Percentiles rank a stretch among this genome's conserved stretches.
phyloP scores from a whole-genome alignment of 2,329 filamentous ascomycete species.

The Arthrobotrys musiformis region DNA sequence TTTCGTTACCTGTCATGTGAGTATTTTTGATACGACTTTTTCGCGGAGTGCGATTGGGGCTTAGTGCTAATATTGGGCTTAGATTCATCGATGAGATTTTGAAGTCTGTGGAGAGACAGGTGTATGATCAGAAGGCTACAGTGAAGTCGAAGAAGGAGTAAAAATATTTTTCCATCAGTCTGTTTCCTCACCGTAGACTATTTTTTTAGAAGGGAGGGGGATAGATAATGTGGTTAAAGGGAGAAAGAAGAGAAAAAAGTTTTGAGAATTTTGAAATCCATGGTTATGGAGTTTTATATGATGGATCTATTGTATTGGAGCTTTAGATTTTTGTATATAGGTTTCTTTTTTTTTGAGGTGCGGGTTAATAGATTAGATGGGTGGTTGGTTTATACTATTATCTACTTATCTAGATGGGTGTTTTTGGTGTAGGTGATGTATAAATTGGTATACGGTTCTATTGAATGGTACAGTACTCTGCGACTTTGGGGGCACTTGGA shows the following conservation, averaged over 20 bases:
- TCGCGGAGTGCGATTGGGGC: neutral
- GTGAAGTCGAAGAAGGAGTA: constrained; percentile 49
- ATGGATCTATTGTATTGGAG: neutral
- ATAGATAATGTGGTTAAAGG: constrained; percentile 7
- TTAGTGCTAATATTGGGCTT: constrained; percentile 25
- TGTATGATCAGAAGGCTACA: constrained; percentile 69
- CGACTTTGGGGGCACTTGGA: no score
- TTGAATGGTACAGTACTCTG: no score
- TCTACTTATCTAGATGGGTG: no score
- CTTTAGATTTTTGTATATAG: neutral
- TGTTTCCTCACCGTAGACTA: no score
- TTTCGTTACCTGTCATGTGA: constrained; percentile 93
- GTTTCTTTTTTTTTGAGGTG: neutral
- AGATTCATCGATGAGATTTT: constrained; percentile 85
- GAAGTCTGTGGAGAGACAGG: constrained; percentile 78
- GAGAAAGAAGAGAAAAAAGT: constrained; percentile 1
- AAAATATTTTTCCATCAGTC: neutral
- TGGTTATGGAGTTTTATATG: neutral
- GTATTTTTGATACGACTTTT: constrained; percentile 62
- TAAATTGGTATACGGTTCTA: no score
- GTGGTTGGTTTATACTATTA: neutral
- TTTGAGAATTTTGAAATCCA: neutral
- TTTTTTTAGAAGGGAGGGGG: constrained; percentile 1
- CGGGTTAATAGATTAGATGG: neutral
- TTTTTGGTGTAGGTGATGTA: no score